Base-by-base conservation (phyloP, 306 rosid species). In the Rosa rugosa region DNA sequence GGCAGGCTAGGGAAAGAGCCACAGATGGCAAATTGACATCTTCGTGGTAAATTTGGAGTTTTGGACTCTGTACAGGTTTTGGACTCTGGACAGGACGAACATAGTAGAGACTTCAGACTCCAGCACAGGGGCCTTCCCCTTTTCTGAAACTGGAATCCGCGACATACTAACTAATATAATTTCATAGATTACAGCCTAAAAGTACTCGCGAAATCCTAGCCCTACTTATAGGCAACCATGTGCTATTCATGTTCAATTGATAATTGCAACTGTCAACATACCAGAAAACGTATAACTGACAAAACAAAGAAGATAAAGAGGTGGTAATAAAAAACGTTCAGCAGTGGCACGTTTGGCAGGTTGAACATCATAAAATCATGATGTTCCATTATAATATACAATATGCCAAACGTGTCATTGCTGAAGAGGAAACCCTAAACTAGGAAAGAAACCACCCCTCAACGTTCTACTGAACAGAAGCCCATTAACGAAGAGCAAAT, bases 401-500 rank as follows among this genome's bases (percentile, higher is more conserved):
- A 63, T 6, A 27, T 63, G 68, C 41, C 68, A 31, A 31, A 63
- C 0, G 41, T 31, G 66, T 60, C 17, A 25, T 25, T 60, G 66
- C 66, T 60, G 66, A 11, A 60, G 16, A 23, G 16, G 40, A 62
- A 31, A 56, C 5, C 63, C 13, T 56, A 56, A n/a, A 56, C 63
- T 54, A 54, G 60, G 27, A 56, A 10, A 56, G 27, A 56, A 56
- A 56, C 63, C 20, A 54, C 63, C 62, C 27, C 66, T 13, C 25
- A 60, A 60, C 3, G 0, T 25, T 23, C 3, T 10, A 11, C 18
- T 59, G 64, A 83, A 38, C 68, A 54, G 22, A 56, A 53, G 59
- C 72, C 77, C 75, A 73, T 77, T 69, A 59, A 69, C 6, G 10
- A 73, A 77, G 69, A 16, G 80, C 54, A 80, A 79, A 80, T 77